Percentiles rank a stretch among this genome's conserved stretches.
These are phyloP conservation scores for Suhomyces vadensis DNA, from an alignment of 805 yeast genomes.

Conservation along the genomic window DNA sequence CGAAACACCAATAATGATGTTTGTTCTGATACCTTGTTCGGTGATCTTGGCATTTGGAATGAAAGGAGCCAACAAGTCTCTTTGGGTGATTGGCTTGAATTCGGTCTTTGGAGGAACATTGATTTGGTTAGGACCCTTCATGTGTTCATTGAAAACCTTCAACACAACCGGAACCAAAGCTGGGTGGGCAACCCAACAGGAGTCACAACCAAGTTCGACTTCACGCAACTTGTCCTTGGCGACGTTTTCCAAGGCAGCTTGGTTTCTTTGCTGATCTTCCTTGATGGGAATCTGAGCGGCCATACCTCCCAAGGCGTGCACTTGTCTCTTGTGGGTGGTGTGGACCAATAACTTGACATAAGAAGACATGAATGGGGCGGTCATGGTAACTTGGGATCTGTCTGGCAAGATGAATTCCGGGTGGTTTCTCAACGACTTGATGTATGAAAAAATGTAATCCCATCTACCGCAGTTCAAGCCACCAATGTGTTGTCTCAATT, in stretches of 20 bases:
- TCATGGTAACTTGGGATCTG: conserved; percentile 77
- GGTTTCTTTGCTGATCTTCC: conserved; percentile 62
- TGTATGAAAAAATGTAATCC: conserved; percentile 84
- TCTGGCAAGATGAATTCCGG: conserved; percentile 72
- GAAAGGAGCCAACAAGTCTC: conserved; percentile 61
- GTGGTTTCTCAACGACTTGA: conserved; percentile 71
- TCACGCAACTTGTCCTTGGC: conserved; percentile 75
- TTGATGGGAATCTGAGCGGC: conserved; percentile 86
- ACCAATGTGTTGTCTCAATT: conserved; percentile 72
- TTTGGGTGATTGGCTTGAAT: conserved; percentile 56
- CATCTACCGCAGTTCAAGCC: conserved; percentile 89
- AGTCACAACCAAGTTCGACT: conserved; percentile 78
- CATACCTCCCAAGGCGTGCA: conserved; percentile 90
- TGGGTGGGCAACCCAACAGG: conserved; percentile 90
- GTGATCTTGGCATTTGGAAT: conserved; percentile 67
- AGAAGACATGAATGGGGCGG: conserved; percentile 77
- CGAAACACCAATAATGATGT: conserved; percentile 72
- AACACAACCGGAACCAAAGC: conserved; percentile 74
- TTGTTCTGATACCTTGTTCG: conserved; percentile 67
- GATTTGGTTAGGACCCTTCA: conserved; percentile 84
- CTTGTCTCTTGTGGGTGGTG: conserved; percentile 75
- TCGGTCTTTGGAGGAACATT: conserved; percentile 49
- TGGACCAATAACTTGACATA: conserved; percentile 73
- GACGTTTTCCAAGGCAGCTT: conserved; percentile 69
- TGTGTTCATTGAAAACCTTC: conserved; percentile 68